Evolutionary conservation across 768 basidiomycete species (phyloP).

Genomic region (Auricularia auricula-judae): DNA sequence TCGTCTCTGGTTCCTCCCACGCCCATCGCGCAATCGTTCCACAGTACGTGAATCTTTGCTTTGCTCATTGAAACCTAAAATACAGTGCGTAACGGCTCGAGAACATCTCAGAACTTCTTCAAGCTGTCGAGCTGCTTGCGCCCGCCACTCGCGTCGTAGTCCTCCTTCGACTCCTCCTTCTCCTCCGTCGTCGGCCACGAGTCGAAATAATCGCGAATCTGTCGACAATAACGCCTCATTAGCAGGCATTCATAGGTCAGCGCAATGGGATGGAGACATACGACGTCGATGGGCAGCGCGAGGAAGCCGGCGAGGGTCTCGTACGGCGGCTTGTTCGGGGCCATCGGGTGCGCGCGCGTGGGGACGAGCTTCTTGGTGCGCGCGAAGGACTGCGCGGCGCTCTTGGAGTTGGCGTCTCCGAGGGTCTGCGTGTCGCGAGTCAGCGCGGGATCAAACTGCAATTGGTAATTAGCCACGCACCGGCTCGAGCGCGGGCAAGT

Average conservation of each 20-base stretch:
- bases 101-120: not conserved
- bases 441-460: not conserved
- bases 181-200: not conserved
- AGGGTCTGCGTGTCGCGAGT: slow-evolving; percentile 16
- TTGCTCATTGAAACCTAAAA: too few relatives aligned
- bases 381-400: slow-evolving; percentile 38
- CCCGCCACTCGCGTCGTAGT: not conserved
- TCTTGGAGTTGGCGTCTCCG: slow-evolving; percentile 29
- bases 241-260: not conserved
- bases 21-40: too few relatives aligned
- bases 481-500: slow-evolving; percentile 43
- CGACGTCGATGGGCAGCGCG: slow-evolving; percentile 41
- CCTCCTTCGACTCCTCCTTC: not conserved
- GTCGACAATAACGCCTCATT: not conserved
- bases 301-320: slow-evolving; percentile 49
- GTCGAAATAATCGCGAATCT: not conserved
- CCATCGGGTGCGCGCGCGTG: slow-evolving; percentile 41
- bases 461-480: not conserved
- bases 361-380: slow-evolving; percentile 54
- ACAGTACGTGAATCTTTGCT: too few relatives aligned
- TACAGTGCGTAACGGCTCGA: too few relatives aligned
- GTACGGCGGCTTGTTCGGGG: slow-evolving; percentile 47
- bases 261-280: not conserved
- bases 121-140: not conserved
- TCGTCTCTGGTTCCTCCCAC: too few relatives aligned